Percentiles rank a stretch among this genome's conserved stretches.
These are phyloP conservation scores for Podospora fimiseda DNA, from an alignment of 495 filamentous ascomycete genomes.

Conservation along the genomic window DNA sequence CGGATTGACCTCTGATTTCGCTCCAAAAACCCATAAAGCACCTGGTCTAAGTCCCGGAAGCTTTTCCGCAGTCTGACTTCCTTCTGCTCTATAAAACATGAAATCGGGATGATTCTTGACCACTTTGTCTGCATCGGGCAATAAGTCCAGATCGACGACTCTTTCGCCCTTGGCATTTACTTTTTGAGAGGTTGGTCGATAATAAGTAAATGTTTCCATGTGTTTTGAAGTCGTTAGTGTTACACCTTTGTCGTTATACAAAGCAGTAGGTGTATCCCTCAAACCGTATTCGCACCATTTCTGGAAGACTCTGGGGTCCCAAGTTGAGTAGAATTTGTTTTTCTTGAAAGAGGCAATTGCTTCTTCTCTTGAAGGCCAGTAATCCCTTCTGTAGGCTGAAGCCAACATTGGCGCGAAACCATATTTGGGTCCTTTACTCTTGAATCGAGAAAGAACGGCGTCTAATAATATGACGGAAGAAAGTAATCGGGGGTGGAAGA, in stretches of 20 bases:
- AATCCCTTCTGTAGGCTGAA: conserved; percentile 56
- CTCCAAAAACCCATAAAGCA: conserved; percentile 78
- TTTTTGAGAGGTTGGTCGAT: conserved; percentile 35
- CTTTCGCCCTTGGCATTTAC: conserved; percentile 12
- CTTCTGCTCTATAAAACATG: conserved; percentile 75
- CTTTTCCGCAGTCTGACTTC: conserved; percentile 51
- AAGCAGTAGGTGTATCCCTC: conserved; percentile 41
- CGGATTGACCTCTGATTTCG: conserved; percentile 53
- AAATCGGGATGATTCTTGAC: conserved; percentile 16
- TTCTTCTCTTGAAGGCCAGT: conserved; percentile 61
- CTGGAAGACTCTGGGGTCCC: conserved; percentile 68
- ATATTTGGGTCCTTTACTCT: conserved; percentile 22
- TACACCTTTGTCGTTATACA: conserved; percentile 39
- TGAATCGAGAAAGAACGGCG: conserved; percentile 52
- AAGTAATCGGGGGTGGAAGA: conserved; percentile 79
- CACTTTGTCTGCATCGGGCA: conserved; percentile 14
- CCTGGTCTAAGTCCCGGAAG: conserved; percentile 68
- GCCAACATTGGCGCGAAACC: conserved; percentile 23
- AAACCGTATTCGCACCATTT: conserved; percentile 61
- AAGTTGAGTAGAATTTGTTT: conserved; percentile 61
- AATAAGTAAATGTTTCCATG: conserved; percentile 53
- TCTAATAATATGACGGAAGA: conserved; percentile 72
- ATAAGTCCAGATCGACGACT: conserved; percentile 7
- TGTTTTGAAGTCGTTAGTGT: conserved; percentile 59
- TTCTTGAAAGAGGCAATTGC: conserved; percentile 55